A percentile compares a stretch with the other conserved stretches of the same genome.
Evolutionary conservation across 1,139 yeast species (phyloP).

Genomic region (Taphrina wiesneri): DNA sequence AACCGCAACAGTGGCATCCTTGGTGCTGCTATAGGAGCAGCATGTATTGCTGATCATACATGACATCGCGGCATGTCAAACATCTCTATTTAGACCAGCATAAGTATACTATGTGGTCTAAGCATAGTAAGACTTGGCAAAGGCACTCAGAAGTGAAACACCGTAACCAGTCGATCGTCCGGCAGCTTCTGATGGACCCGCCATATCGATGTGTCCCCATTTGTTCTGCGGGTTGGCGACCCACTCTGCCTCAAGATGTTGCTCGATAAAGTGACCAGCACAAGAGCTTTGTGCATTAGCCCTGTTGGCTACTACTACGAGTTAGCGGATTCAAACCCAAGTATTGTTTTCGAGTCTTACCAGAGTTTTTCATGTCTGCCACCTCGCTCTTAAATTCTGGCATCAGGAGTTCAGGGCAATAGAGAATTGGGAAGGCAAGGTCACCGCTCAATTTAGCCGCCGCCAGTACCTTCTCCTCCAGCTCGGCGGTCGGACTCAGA

Average conservation of each 20-base stretch:
- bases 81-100: not conserved
- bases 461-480: conserved; percentile 1
- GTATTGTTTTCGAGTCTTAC: not conserved
- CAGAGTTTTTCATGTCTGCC: conserved; percentile 26
- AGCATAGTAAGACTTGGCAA: conserved; percentile 13
- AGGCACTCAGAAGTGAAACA: conserved; percentile 7
- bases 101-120: not conserved
- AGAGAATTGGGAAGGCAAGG: conserved; percentile 17
- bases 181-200: conserved; percentile 14
- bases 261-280: conserved; percentile 29
- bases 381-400: conserved; percentile 25
- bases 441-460: conserved; percentile 23
- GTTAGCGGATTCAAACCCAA: not conserved
- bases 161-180: conserved; percentile 22
- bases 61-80: too few relatives aligned
- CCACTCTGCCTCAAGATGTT: conserved; percentile 9
- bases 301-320: not conserved
- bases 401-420: conserved; percentile 18
- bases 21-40: conserved; percentile 23
- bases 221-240: conserved; percentile 11
- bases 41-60: not conserved
- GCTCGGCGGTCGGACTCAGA: conserved; percentile 1
- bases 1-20: conserved; percentile 21
- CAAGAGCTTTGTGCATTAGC: conserved; percentile 18
- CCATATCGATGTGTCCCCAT: conserved; percentile 32